Evolutionary conservation across 2,329 filamentous ascomycete species (phyloP).

Genomic region (Trichoderma sp.): DNA sequence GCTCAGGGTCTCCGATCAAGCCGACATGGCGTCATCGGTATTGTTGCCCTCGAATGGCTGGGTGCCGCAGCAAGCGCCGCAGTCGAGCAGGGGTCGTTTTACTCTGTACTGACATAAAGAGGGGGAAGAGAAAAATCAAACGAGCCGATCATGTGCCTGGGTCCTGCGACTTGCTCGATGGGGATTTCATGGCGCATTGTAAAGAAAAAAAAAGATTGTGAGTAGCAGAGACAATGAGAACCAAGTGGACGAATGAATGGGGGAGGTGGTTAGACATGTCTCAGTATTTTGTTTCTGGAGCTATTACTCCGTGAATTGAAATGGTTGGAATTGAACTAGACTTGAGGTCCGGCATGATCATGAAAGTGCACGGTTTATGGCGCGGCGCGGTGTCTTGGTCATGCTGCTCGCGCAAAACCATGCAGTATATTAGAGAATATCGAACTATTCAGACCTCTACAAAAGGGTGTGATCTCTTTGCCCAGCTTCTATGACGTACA

Average conservation of each 20-base stretch:
- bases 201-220: background rate
- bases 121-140: constrained; percentile 4
- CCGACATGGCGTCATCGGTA: constrained; percentile 20
- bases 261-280: background rate
- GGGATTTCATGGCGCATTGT: background rate
- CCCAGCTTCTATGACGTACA: constrained; percentile 18
- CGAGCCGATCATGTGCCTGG: constrained; percentile 17
- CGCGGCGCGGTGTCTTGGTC: constrained; percentile 7
- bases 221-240: background rate
- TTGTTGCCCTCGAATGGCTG: background rate
- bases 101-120: background rate
- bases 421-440: background rate
- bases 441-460: background rate
- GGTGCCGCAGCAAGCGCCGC: background rate
- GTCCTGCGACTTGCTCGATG: constrained; percentile 1
- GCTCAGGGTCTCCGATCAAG: background rate
- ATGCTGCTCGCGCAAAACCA: background rate
- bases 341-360: constrained; percentile 1
- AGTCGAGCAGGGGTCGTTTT: background rate
- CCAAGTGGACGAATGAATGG: background rate
- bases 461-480: background rate
- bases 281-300: background rate
- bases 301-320: background rate
- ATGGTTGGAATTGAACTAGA: background rate
- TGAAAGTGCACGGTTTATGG: background rate